Base-by-base conservation (phyloP, 148 eudicot genomes). In the Persicaria tinctoria region DNA sequence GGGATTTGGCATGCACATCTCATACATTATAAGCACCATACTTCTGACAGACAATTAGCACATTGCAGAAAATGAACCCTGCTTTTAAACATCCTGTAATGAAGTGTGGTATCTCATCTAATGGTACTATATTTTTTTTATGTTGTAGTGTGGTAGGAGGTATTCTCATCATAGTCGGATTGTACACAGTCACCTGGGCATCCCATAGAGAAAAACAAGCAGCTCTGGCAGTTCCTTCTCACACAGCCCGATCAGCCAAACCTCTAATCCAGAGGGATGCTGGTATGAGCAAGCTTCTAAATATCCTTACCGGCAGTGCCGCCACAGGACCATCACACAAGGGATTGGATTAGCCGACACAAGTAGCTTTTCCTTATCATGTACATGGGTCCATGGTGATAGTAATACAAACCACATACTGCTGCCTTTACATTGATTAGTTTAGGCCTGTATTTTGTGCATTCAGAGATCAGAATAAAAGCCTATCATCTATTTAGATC, bases 101-200 rank as follows among this genome's bases (percentile, higher is more conserved):
- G 9, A 57, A 57, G 9, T 17, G 5, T 0, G 23, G 68, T 27
- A 44, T 44, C 45, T 62, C 46, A 13, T 12, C 1, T 32, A 14
- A 12, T 66, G 70, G 41, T 32, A 32, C 41, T 23, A 23, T 23
- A 0, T 23, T 0, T 23, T 8, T 17, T 41, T 66, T 8, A 41
- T 66, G 18, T 48, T 82, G 17, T 69, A 95, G 98, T 83, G 90
- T 93, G 72, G 23, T 93, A 27, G 98, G 98, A 73, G 98, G 97
- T 73, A 48, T 81, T 72, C 79, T 88, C 44, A 93, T 93, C 70
- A 87, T 93, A 78, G 87, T 84, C 51, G 97, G 98, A 72, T 83
- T 95, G 60, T 95, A 95, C 78, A 63, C 90, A 85, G 97, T 95
- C 71, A 92, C 98, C 8, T 95, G 96, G 97, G 98, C 97, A 62